phyloP scores from a whole-genome alignment of 108 stramenopile species.

The Seminavis robusta region DNA sequence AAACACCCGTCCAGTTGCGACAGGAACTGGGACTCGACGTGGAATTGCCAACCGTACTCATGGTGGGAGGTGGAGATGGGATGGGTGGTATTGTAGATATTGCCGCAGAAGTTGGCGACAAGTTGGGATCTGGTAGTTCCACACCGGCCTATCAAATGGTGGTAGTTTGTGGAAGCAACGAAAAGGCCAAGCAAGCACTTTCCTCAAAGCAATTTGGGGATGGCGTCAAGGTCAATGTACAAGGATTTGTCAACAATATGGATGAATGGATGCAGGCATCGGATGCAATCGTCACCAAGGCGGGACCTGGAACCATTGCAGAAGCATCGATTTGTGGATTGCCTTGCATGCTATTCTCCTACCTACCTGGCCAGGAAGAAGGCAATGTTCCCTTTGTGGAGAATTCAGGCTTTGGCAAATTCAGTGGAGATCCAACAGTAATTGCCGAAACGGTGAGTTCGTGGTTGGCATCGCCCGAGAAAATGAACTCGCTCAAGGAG shows the following conservation, averaged over 20 bases:
- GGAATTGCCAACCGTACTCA: constrained; percentile 74
- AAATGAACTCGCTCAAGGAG: constrained; percentile 48
- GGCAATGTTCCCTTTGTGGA: constrained; percentile 92
- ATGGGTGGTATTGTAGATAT: constrained; percentile 89
- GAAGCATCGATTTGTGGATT: constrained; percentile 92
- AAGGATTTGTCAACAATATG: constrained; percentile 95
- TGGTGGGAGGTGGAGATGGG: constrained; percentile 96
- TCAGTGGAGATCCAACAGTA: constrained; percentile 57
- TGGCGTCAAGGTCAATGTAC: constrained; percentile 48
- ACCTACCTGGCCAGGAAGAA: constrained; percentile 94
- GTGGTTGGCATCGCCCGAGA: constrained; percentile 68
- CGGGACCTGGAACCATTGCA: constrained; percentile 96
- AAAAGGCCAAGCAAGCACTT: constrained; percentile 46
- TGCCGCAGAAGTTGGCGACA: constrained; percentile 63
- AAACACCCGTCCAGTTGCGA: constrained; percentile 44
- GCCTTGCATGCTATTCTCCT: constrained; percentile 90
- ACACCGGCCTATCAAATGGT: constrained; percentile 73
- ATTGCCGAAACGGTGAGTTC: constrained; percentile 84
- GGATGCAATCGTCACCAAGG: constrained; percentile 84
- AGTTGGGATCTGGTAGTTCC: constrained; percentile 29
- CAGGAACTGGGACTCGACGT: constrained; percentile 52
- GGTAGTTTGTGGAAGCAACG: constrained; percentile 96
- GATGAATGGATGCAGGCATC: constrained; percentile 94
- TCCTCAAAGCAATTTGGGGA: constrained; percentile 45
- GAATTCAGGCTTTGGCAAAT: constrained; percentile 88